phyloP scores from a whole-genome alignment of 2,329 filamentous ascomycete species.

The Rosellinia necatrix region DNA sequence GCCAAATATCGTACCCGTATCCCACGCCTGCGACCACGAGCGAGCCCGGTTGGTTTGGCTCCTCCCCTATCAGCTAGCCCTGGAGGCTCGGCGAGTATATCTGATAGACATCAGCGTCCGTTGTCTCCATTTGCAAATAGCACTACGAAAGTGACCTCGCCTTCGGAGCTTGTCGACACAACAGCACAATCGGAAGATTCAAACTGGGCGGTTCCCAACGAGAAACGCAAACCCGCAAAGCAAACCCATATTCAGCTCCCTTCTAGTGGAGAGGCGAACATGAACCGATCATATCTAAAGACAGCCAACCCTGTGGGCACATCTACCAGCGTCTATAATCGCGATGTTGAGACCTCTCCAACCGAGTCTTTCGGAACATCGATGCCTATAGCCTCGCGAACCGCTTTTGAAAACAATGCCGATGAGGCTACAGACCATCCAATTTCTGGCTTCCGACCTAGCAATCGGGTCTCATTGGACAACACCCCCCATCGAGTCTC shows the following conservation, averaged over 20 bases:
- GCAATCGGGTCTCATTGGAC: neutral
- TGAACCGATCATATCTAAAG: neutral
- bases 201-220: neutral
- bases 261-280: neutral
- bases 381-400: neutral
- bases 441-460: neutral
- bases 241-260: neutral
- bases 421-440: neutral
- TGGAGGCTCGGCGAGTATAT: neutral
- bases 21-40: neutral
- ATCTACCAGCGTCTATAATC: neutral
- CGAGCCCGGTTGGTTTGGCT: neutral
- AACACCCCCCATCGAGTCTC: neutral
- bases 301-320: neutral
- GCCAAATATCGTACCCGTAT: conserved; percentile 2
- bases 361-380: neutral
- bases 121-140: neutral
- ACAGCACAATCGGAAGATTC: neutral
- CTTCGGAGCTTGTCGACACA: neutral
- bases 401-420: neutral
- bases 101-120: neutral
- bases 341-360: neutral
- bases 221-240: neutral
- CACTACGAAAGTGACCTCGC: neutral
- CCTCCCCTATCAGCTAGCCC: neutral